A percentile compares a stretch with the other conserved stretches of the same genome.
These are phyloP conservation scores for Rhizophora apiculata DNA, from an alignment of 345 rosid species.

Conservation along the genomic window DNA sequence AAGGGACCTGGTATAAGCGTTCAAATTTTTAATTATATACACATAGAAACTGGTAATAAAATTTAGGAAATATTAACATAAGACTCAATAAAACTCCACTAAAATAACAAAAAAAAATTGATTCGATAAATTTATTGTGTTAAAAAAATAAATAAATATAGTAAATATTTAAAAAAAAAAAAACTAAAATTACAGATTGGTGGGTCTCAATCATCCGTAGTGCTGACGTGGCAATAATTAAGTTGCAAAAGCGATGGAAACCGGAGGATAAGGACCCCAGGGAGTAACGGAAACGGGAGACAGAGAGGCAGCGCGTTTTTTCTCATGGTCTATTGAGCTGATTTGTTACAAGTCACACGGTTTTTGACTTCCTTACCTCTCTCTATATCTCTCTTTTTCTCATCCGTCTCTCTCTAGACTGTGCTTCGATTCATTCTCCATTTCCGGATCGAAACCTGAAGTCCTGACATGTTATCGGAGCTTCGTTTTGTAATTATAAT, in stretches of 20 bases:
- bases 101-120: neutral
- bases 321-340: slow-evolving; percentile 5
- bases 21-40: too few species aligned
- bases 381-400: too few species aligned
- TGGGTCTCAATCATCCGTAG: slow-evolving; percentile 19
- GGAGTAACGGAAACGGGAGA: slow-evolving; percentile 29
- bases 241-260: slow-evolving; percentile 46
- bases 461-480: slow-evolving; percentile 21
- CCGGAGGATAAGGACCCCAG: slow-evolving; percentile 59
- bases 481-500: neutral
- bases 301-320: neutral
- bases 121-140: neutral
- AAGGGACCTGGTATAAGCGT: too few species aligned
- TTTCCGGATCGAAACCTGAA: neutral
- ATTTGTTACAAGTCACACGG: neutral
- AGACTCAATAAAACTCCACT: neutral
- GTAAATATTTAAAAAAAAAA: neutral
- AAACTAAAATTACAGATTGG: neutral
- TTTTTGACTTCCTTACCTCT: neutral
- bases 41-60: too few species aligned
- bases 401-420: too few species aligned
- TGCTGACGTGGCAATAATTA: slow-evolving; percentile 52
- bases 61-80: too few species aligned
- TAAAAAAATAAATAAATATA: neutral
- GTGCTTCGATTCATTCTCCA: neutral